Evolutionary conservation across 1,284 basidiomycete species (phyloP), one percentile per base, ranked within the genome.

Genomic region (Pholiota adiposa): DNA sequence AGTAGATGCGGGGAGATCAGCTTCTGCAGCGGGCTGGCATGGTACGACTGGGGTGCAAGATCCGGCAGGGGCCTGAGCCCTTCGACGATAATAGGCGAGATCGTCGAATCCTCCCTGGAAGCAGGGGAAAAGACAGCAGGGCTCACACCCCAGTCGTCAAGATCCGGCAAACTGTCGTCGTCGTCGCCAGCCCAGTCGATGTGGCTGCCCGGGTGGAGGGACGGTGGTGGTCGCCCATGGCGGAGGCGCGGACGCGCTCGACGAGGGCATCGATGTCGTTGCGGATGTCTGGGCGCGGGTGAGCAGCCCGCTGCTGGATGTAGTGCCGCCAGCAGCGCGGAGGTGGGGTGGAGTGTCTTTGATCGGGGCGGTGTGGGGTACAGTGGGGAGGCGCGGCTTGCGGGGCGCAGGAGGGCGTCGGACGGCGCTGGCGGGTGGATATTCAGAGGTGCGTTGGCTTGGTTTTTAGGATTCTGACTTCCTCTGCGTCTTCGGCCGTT

Each of bases 141-240:
- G 31, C 78, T 79, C 41, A 90, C 81, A 27, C 88, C 90, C 91
- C 91, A 93, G 69, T 93, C 91, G 68, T 92, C 85, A 19, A 93
- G 77, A 74, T 92, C 90, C 11, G 91, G 91, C 4, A 93, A 76
- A 65, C 83, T 86, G 68, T 92, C 90, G 64, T 93, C 91, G 60
- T 93, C 90, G 61, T 92, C 90, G 31, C 87, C 88, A 29, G 91
- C 91, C 91, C 91, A 93, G 72, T 93, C 91, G 56, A 92, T 88
- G 63, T 92, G 89, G 63, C 86, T 90, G 40, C 87, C 86, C 9
- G 89, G 0, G 89, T 89, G n/a, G 81, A 75, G 16, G 88, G 87
- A 36, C 88, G 77, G 63, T 88, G 77, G 27, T 14, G 6, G 18
- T 78, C 5, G 29, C 11, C 29, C 29, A 31, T 88, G 4, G 87